phyloP scores from a whole-genome alignment of 305 asterid genomes.

The Fraxinus velutina region DNA sequence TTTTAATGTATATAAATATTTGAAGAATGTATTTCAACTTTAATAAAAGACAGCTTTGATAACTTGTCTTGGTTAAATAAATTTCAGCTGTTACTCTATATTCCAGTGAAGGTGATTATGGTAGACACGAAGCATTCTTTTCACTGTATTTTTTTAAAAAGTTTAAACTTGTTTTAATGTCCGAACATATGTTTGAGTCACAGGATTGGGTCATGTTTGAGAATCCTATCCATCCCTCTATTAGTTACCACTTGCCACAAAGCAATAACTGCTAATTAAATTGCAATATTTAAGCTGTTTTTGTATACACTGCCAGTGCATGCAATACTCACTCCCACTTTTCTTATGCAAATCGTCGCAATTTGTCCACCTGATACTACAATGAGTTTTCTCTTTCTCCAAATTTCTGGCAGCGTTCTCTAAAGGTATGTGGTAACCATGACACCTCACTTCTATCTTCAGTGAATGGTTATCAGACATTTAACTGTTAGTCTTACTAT shows the following conservation, averaged over 20 bases:
- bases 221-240: background rate
- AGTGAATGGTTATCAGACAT: conserved; percentile 24
- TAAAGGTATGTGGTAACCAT: conserved; percentile 62
- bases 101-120: background rate
- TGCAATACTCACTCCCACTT: background rate
- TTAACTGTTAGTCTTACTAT: conserved; percentile 25
- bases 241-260: conserved; percentile 8
- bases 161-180: background rate
- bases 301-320: background rate
- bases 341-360: conserved; percentile 11
- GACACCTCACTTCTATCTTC: conserved; percentile 25
- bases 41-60: background rate
- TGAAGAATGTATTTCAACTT: background rate
- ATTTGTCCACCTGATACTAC: conserved; percentile 32
- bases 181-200: background rate
- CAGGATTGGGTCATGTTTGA: background rate
- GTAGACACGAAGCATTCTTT: background rate
- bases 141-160: background rate
- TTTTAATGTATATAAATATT: background rate
- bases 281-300: background rate
- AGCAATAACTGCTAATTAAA: conserved; percentile 3
- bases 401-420: conserved; percentile 64
- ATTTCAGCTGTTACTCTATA: background rate
- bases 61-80: background rate
- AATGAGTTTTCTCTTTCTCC: conserved; percentile 29